phyloP scores from a whole-genome alignment of 164 flowering plant species.

The Vitis riparia region DNA sequence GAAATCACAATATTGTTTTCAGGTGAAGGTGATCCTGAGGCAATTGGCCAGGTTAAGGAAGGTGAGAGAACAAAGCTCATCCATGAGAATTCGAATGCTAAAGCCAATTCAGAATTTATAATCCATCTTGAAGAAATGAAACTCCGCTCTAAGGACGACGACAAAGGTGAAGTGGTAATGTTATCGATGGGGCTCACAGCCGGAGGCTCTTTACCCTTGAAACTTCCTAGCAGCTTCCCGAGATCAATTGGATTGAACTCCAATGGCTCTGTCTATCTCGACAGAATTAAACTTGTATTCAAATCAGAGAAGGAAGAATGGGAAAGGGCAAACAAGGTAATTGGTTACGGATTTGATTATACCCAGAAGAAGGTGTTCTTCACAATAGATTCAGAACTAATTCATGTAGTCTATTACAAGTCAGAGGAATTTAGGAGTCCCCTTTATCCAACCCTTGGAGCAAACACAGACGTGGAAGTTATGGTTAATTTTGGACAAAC shows the following conservation, averaged over 20 bases:
- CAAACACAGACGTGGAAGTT: conserved; percentile 54
- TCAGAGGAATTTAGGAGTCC: conserved; percentile 69
- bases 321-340: conserved; percentile 55
- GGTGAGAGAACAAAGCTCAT: conserved; percentile 69
- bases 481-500: conserved; percentile 80
- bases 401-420: conserved; percentile 69
- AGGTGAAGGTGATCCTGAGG: conserved; percentile 17
- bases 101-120: conserved; percentile 30
- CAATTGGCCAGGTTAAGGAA: conserved; percentile 22
- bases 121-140: conserved; percentile 38
- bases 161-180: conserved; percentile 18
- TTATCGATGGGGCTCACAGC: conserved; percentile 58
- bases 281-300: conserved; percentile 57
- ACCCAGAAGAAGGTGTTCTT: conserved; percentile 66
- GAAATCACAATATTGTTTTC: conserved; percentile 56
- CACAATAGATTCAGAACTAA: conserved; percentile 69
- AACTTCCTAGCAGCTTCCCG: conserved; percentile 66
- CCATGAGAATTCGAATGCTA: conserved; percentile 27
- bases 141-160: conserved; percentile 27
- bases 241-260: conserved; percentile 81
- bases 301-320: conserved; percentile 58
- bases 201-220: conserved; percentile 46
- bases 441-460: conserved; percentile 75
- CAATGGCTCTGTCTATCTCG: conserved; percentile 71
- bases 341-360: conserved; percentile 90